Evolutionary conservation across 2,329 filamentous ascomycete species (phyloP).

Genomic region (Calonectria montana): DNA sequence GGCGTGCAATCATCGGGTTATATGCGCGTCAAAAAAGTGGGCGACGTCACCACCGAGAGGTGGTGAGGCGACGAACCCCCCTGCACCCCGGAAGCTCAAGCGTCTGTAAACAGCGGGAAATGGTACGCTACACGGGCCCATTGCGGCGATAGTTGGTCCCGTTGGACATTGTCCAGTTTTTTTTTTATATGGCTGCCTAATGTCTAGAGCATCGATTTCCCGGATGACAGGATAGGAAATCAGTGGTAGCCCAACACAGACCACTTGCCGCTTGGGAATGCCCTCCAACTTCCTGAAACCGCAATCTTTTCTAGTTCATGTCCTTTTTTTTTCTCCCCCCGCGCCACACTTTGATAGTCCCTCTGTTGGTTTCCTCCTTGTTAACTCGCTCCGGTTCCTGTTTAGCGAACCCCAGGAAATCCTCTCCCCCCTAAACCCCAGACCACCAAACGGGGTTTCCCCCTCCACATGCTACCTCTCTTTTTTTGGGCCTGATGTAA

Average conservation of each 20-base stretch:
- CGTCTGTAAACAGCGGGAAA: constrained; percentile 5
- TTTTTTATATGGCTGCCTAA: constrained; percentile 8
- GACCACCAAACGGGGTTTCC: neutral
- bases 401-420: constrained; percentile 16
- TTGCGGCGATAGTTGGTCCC: neutral
- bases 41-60: neutral
- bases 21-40: constrained; percentile 14
- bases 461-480: neutral
- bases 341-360: neutral
- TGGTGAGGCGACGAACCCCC: neutral
- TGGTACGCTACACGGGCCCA: constrained; percentile 13
- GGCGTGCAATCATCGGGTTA: neutral
- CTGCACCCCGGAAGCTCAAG: constrained; percentile 2
- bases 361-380: neutral
- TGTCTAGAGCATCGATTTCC: neutral
- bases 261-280: constrained; percentile 27
- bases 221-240: neutral
- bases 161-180: neutral
- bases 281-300: constrained; percentile 22
- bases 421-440: neutral
- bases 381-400: neutral
- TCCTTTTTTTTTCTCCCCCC: neutral
- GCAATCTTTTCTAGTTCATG: neutral
- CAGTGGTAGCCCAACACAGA: neutral
- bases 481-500: constrained; percentile 13